These are phyloP conservation scores for Talaromyces sp. DNA, from an alignment of 2,329 filamentous ascomycete genomes.

Conservation along the genomic window DNA sequence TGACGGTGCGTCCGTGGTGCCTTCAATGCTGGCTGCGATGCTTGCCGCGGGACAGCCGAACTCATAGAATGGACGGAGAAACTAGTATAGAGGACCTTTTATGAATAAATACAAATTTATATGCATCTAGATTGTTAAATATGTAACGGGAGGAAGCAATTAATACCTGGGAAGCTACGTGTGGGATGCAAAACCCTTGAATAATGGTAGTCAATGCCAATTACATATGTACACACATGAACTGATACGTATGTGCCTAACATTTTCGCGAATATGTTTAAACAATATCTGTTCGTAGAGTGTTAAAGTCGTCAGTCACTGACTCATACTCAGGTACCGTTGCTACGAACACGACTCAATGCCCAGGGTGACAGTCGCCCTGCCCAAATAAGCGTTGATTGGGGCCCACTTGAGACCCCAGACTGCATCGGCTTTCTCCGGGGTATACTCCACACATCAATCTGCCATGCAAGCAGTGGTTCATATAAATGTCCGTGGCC, in stretches of 20 bases:
- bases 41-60: background rate
- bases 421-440: background rate
- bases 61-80: background rate
- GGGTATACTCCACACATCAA: background rate
- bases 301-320: no score
- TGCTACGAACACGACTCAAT: no score
- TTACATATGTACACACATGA: no score
- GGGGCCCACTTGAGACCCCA: background rate
- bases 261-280: no score
- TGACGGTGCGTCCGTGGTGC: background rate
- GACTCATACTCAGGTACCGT: no score
- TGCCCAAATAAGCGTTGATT: background rate
- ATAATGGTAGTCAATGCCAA: background rate
- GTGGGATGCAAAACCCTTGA: background rate
- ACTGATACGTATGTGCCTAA: background rate
- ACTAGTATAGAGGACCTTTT: background rate
- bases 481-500: background rate
- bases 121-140: background rate
- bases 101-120: background rate
- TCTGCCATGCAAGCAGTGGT: background rate
- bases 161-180: background rate
- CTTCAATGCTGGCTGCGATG: slow-evolving; percentile 1
- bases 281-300: no score
- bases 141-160: background rate
- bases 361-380: background rate